phyloP scores from a whole-genome alignment of 2,329 filamentous ascomycete genomes.

The Arachnopeziza araneosa region DNA sequence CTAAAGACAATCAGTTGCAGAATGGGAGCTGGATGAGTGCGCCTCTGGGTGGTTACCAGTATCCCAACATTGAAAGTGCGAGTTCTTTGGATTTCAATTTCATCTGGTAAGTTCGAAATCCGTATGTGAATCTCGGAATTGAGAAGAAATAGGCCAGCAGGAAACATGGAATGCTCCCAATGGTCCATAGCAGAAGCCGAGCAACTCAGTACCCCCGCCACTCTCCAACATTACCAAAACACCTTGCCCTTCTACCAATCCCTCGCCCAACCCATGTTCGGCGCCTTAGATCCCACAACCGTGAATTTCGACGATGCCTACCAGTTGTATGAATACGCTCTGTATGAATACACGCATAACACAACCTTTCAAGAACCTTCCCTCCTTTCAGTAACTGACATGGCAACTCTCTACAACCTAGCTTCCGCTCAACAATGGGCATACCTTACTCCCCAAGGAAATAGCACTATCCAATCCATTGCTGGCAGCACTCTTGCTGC shows the following conservation, averaged over 20 bases:
- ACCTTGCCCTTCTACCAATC: conserved; percentile 21
- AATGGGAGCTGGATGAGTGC: conserved; percentile 56
- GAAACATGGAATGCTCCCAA: conserved; percentile 20
- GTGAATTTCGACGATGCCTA: conserved; percentile 40
- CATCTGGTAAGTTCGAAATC: conserved; percentile 36
- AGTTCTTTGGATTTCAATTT: conserved; percentile 40
- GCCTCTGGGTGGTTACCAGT: conserved; percentile 74
- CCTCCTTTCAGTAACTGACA: conserved; percentile 19
- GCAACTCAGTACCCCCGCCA: conserved; percentile 6
- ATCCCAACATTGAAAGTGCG: conserved; percentile 60
- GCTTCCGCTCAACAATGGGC: conserved; percentile 62
- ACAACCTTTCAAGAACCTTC: conserved; percentile 23
- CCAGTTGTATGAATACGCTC: conserved; percentile 54
- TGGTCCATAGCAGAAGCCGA: conserved; percentile 14
- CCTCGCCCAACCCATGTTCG: conserved; percentile 19
- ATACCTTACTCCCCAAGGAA: conserved; percentile 49
- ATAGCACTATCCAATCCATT: conserved; percentile 41
- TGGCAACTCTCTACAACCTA: conserved; percentile 49
- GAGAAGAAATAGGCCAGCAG: conserved; percentile 19
- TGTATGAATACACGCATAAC: conserved; percentile 50
- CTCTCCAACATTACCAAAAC: conserved; percentile 1
- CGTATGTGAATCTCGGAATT: neutral
- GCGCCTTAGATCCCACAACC: conserved; percentile 5
- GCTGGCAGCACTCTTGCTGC: conserved; percentile 47
- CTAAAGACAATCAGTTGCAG: conserved; percentile 42